Evolutionary conservation across 805 yeast genomes (phyloP), one percentile per base, ranked within the genome.

Genomic region (Ogataea pignaliae): DNA sequence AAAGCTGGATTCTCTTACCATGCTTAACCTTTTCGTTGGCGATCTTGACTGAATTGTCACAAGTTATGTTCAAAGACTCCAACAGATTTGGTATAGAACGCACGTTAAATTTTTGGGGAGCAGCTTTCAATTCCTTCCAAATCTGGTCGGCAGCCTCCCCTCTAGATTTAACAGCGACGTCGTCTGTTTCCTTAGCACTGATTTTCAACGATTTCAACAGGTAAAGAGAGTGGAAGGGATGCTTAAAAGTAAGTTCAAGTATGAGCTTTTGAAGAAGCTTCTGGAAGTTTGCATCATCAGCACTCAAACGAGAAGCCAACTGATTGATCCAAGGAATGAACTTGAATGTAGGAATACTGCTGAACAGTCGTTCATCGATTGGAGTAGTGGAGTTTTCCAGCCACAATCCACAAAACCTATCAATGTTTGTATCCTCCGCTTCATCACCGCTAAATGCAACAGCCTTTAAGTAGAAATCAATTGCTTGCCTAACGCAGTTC

Each of bases 381-480:
- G 32, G 13, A 10, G 52, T 48, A 13, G 46, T 47, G 8, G 52
- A 51, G 44, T 79, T 73, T 47, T 83, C 85, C 34, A 91, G 69
- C 95, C 97, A 91, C 10, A 91, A 61, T 0, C 90, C 85, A 61
- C 90, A 83, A 48, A 90, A 83, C 44, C 86, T 76, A 56, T 88
- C 95, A 28, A 84, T 66, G 40, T 78, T 83, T 46, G 76, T 78
- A 39, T 76, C 79, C 42, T 72, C 75, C 46, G 60, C 69, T 3
- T 51, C 56, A 31, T 56, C 54, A 38, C 72, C 76, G 36, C 71
- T 60, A 15, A 67, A 61, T 1, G 71, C 59, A n/a, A 85, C 63
- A 13, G 85, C 69, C 35, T 67, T 70, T 41, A 88, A 55, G 55
- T 83, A 87, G 50, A 76, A 83, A 17, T 70, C 72, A 13, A 83